phyloP scores from a whole-genome alignment of 441 rosid species.

The Hura crepitans region DNA sequence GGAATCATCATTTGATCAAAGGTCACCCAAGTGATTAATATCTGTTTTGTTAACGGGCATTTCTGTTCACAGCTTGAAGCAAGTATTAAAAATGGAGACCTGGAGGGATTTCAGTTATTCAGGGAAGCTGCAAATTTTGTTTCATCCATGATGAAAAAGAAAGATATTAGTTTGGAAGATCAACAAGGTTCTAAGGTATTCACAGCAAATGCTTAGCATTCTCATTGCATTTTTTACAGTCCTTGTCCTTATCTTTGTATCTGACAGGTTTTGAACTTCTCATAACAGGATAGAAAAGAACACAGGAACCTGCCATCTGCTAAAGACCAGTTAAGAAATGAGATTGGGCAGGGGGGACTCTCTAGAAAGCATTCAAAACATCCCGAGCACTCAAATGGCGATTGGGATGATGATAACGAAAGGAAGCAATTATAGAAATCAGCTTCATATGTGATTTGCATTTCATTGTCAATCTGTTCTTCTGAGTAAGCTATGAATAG shows the following conservation, averaged over 20 bases:
- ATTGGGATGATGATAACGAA: slow-evolving; percentile 34
- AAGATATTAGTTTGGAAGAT: slow-evolving; percentile 31
- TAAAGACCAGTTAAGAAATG: slow-evolving; percentile 35
- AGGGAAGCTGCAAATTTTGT: slow-evolving; percentile 35
- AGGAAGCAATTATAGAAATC: slow-evolving; percentile 26
- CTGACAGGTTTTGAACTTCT: slow-evolving; percentile 19
- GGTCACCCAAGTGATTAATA: too few species aligned
- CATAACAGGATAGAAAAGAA: slow-evolving; percentile 30
- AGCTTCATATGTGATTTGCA: not conserved
- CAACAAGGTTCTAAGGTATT: slow-evolving; percentile 39
- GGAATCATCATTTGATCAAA: too few species aligned
- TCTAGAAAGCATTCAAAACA: slow-evolving; percentile 30
- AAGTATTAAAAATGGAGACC: slow-evolving; percentile 78
- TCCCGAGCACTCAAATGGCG: too few species aligned
- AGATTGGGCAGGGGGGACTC: slow-evolving; percentile 29
- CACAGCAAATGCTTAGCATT: not conserved
- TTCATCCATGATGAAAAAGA: slow-evolving; percentile 32
- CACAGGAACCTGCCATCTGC: slow-evolving; percentile 33
- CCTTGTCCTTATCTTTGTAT: not conserved
- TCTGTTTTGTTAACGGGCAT: slow-evolving; percentile 3
- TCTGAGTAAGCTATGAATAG: not conserved
- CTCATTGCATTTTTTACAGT: not conserved
- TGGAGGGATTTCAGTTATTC: slow-evolving; percentile 60
- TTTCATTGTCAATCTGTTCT: not conserved
- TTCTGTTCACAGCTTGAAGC: slow-evolving; percentile 63